Evolutionary conservation across 805 yeast species (phyloP), one percentile per base, ranked within the genome.

Genomic region (Candida taoyuanica): DNA sequence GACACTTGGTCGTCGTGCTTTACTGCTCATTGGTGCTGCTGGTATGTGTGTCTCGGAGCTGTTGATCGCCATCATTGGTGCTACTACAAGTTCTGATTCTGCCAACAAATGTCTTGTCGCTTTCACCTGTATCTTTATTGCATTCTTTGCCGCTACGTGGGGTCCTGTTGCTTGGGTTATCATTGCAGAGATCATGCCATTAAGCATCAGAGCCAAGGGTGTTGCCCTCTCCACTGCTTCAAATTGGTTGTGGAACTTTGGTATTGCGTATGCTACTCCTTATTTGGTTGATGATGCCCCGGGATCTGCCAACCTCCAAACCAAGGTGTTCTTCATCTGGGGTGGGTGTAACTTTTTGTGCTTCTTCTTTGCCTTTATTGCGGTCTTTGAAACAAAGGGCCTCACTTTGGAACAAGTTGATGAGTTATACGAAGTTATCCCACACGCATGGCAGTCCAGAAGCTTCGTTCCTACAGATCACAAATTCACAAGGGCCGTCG

Each of bases 101-200:
- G 67, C 72, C 8, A 64, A 69, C 36, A 67, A 70, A 56, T 71
- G 67, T 32, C 64, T 73, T 52, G 69, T 76, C 52, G 77, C 76
- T 16, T 71, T 73, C 49, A 60, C 68, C 5, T 75, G 77, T 58
- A 46, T 73, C 44, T 85, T 81, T 57, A 80, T 85, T 49, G 78
- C 81, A 39, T 79, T 80, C 58, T 82, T 83, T 65, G 94, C 93
- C 7, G 71, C 85, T 4, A 74, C 91, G 17, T 85, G 93, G 91
- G 91, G 91, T 58, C 88, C 93, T 28, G 76, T 74, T 44, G 78
- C 76, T 28, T 85, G 91, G 89, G 85, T 76, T 33, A 60, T 74
- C 39, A 60, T 65, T 51, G 77, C 78, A 51, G 82, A 76, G 52
- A 63, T 73, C 33, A 84, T 73, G 71, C 85, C 89, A 46, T 74